Evolutionary conservation across 768 basidiomycete genomes (phyloP), one percentile per base, ranked within the genome.

Genomic region (Cubamyces lactineus): DNA sequence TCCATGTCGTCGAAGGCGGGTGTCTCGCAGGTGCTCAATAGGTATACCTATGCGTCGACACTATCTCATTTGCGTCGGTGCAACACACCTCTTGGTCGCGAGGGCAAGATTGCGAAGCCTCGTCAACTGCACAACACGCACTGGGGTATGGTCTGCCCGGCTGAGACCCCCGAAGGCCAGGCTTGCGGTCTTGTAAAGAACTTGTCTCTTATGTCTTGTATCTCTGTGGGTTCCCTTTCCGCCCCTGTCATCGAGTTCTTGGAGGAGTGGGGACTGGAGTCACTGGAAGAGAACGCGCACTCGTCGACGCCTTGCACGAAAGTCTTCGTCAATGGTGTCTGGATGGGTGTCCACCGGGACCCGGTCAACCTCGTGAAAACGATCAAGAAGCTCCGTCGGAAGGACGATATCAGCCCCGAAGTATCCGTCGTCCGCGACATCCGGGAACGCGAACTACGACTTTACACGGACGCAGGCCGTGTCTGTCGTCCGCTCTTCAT

Each of bases 71-170:
- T 99, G 69, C 96, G 97, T 71, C 93, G 97, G 28, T 96, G 94
- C 72, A 99, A 99, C 74, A 98, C 97, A 0, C 97, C 97, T 2
- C 86, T 99, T 51, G 97, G 97, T 57, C 90, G 97, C 61, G 97
- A 98, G 74, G 96, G 96, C 59, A 99, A 99, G 78, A 98, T 98
- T 62, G 97, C 97, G 48, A 98, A 98, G 74, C 97, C 97, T 59
- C 97, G 97, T 69, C 97, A 99, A 70, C 80, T 99, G 57, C 97
- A 99, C 75, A 99, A 99, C 71, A 98, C 97, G 0, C 97, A 99
- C 70, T 99, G 97, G 97, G 97, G 97, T 40, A 98, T 99, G 97
- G 97, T 99, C 19, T 99, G 97, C 72, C 97, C 97, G 45, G 97
- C 97, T 41, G 97, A 99, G 75, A 99, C 97, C 3, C 97, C 97